Evolutionary conservation across 2,329 filamentous ascomycete genomes (phyloP).

Genomic region (Trichoderma sp.): DNA sequence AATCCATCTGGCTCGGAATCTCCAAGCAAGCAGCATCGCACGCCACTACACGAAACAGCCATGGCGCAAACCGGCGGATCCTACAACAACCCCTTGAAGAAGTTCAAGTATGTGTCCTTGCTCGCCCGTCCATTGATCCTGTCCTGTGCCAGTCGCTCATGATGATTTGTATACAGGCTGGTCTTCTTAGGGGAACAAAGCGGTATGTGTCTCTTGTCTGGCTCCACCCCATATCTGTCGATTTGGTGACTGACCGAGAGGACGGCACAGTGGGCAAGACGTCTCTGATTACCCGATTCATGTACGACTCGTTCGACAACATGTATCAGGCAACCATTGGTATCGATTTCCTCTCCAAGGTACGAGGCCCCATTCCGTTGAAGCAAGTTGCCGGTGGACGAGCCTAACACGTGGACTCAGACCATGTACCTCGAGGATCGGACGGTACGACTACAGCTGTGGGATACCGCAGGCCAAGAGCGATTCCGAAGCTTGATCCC

Average conservation of each 20-base stretch:
- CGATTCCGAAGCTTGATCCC: slow-evolving; percentile 95
- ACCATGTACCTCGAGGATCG: slow-evolving; percentile 99
- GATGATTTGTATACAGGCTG: slow-evolving; percentile 55
- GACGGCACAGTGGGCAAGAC: slow-evolving; percentile 87
- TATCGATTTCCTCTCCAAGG: slow-evolving; percentile 99
- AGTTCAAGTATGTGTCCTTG: slow-evolving; percentile 77
- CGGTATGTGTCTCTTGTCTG: slow-evolving; percentile 57
- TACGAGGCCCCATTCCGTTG: slow-evolving; percentile 36
- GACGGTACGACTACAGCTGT: slow-evolving; percentile 93
- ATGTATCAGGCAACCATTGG: slow-evolving; percentile 99
- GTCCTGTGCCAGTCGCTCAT: slow-evolving; percentile 1
- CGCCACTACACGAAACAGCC: slow-evolving; percentile 30
- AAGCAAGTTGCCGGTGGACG: background rate
- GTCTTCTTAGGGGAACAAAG: slow-evolving; percentile 98
- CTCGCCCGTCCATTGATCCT: background rate
- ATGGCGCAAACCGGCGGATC: slow-evolving; percentile 84
- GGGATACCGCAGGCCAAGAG: slow-evolving; percentile 98
- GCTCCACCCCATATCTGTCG: slow-evolving; percentile 13
- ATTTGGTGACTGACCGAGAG: slow-evolving; percentile 26
- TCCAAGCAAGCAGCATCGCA: slow-evolving; percentile 7
- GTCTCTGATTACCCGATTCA: slow-evolving; percentile 96
- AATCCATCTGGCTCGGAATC: slow-evolving; percentile 1
- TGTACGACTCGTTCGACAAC: slow-evolving; percentile 99
- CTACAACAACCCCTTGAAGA: slow-evolving; percentile 99
- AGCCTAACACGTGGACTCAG: slow-evolving; percentile 34